Percentiles rank a stretch among this genome's conserved stretches.
phyloP scores from a whole-genome alignment of 208 protist species.

The Leishmania amazonensis region DNA sequence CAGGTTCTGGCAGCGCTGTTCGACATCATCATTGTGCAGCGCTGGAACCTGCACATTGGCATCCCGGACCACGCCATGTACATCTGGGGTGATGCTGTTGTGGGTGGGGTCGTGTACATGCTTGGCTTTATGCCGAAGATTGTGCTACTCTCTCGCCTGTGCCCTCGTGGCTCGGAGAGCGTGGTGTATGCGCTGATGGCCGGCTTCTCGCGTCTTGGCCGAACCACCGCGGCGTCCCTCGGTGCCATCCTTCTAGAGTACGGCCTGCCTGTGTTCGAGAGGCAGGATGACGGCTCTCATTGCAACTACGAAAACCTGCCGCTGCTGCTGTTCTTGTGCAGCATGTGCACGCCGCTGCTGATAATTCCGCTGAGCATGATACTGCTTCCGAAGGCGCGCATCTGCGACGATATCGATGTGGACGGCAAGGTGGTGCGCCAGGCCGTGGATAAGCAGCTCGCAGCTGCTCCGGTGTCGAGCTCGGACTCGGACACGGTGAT shows the following conservation, averaged over 20 bases:
- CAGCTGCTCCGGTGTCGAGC: neutral
- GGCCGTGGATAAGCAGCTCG: slow-evolving; percentile 4
- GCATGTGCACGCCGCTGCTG: slow-evolving; percentile 50
- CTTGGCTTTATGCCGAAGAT: slow-evolving; percentile 74
- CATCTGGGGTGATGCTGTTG: slow-evolving; percentile 58
- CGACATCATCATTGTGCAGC: slow-evolving; percentile 63
- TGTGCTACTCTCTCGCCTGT: slow-evolving; percentile 78
- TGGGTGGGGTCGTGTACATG: slow-evolving; percentile 62
- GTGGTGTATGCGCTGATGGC: slow-evolving; percentile 81
- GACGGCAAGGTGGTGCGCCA: slow-evolving; percentile 38
- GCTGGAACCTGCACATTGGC: slow-evolving; percentile 55
- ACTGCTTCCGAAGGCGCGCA: slow-evolving; percentile 53
- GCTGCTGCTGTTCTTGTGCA: slow-evolving; percentile 50
- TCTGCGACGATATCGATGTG: slow-evolving; percentile 51
- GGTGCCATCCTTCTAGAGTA: slow-evolving; percentile 55
- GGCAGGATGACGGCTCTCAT: slow-evolving; percentile 5
- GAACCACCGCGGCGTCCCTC: slow-evolving; percentile 32
- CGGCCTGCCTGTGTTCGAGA: slow-evolving; percentile 40
- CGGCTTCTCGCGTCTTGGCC: slow-evolving; percentile 71
- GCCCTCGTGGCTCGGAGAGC: slow-evolving; percentile 73
- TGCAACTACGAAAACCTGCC: slow-evolving; percentile 67
- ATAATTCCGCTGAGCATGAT: slow-evolving; percentile 47
- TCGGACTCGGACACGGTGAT: neutral
- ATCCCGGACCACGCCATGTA: slow-evolving; percentile 68
- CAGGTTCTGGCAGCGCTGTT: slow-evolving; percentile 48